Evolutionary conservation across 768 basidiomycete species (phyloP), one percentile per base, ranked within the genome.

Genomic region (Podaxis sp.): DNA sequence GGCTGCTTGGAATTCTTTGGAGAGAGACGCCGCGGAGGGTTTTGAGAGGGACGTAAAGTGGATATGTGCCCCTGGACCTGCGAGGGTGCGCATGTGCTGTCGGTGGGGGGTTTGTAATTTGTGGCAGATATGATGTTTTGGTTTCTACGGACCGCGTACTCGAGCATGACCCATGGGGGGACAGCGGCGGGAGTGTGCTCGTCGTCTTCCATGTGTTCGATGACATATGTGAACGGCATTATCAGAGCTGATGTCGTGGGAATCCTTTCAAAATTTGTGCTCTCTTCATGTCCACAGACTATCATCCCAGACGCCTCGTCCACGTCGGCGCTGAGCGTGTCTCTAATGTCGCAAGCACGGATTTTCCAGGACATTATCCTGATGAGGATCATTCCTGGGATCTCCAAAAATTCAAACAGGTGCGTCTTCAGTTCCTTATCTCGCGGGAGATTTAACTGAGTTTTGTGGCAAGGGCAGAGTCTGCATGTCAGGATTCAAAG

Each of bases 131-230:
- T 54, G 57, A 38, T 55, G 24, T 29, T 19, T 37, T 41, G 24
- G 22, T 17, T 52, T 46, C 49, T 63, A 77, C 82, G 64, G 61
- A 91, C 93, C 69, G 82, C 81, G 72, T 96, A 98, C 80, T 98
- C 96, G 52, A 98, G 84, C 67, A 90, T 85, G 36, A 98, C 96
- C 96, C 96, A 98, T 13, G 85, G 86, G 22, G 91, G 91, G 46
- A 93, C 83, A 2, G 89, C 80, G 66, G 82, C 85, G 0, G 86
- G 79, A 0, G 83, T 83, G 13, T 83, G 79, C 63, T 95, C 95
- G 71, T 98, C 96, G 55, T 95, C 93, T 72, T 98, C 96, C 90
- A 98, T 94, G 71, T 96, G 94, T 66, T 96, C 87, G 55, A 88
- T 87, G 55, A 84, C 82, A 71, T 85, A 89, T 62, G 76, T 75